Evolutionary conservation across 2,329 filamentous ascomycete species (phyloP).

Genomic region (Penicillium sp.): DNA sequence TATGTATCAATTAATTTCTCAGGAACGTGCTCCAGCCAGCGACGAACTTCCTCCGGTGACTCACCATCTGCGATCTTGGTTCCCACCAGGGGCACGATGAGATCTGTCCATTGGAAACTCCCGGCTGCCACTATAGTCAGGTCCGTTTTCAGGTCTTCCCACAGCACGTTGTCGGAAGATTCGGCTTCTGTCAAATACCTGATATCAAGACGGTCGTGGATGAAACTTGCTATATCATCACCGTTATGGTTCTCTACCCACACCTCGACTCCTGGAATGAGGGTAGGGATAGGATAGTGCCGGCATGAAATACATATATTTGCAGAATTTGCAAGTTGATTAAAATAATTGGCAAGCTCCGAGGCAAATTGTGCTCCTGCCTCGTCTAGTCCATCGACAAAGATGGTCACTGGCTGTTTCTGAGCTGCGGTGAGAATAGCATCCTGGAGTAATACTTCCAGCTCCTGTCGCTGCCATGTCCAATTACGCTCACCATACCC

Average conservation of each 20-base stretch:
- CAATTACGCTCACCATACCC: not conserved
- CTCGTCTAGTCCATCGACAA: not conserved
- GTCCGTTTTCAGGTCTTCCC: not conserved
- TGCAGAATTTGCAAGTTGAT: not conserved
- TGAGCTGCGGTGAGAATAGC: not conserved
- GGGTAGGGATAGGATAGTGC: not conserved
- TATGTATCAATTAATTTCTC: not conserved
- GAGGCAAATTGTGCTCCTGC: not conserved
- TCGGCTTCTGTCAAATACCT: not conserved
- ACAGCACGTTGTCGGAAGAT: not conserved
- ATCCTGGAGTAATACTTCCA: not conserved
- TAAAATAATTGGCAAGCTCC: not conserved
- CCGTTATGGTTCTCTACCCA: not conserved
- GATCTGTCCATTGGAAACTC: not conserved
- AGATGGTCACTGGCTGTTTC: not conserved
- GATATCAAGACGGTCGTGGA: not conserved
- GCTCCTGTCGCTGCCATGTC: not conserved
- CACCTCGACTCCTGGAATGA: not conserved
- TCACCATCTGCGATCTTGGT: not conserved
- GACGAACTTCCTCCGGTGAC: not conserved
- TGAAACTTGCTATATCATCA: not conserved
- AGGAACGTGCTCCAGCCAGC: not conserved
- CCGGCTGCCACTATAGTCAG: not conserved
- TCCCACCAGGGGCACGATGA: not conserved
- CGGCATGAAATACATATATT: not conserved